Base-by-base conservation (phyloP, 768 basidiomycete genomes). In the Pulveroboletus sp. region DNA sequence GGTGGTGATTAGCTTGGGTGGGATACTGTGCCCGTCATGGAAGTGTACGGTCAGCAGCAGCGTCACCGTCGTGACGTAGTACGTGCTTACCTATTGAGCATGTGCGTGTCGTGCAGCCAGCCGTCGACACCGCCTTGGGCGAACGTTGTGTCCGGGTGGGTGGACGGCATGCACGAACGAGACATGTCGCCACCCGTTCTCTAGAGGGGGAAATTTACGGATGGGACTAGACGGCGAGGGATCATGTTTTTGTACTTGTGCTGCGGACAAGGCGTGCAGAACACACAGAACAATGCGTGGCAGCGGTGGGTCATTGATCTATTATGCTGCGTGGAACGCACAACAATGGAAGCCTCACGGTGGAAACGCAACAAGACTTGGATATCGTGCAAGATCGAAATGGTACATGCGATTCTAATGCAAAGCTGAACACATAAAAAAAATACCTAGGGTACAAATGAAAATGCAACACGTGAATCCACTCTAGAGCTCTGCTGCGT, bases 91-190 rank as follows among this genome's bases (percentile, higher is more conserved):
- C n/a, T n/a, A n/a, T n/a, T 75, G 45, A 73, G 70, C 31, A 88
- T 73, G 49, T 76, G 72, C 10, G 86, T 86, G 45, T 75, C 75
- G 19, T 79, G 71, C 35, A 89, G 70, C 40, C 76, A 76, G 39
- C 67, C 12, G 32, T 33, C 69, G 2, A 82, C 86, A 23, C 78
- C 84, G 21, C 36, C 36, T 20, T 73, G 63, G 55, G 4, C 42
- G 11, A 17, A n/a, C 21, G 39, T 31, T 16, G 32, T 17, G 34
- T 35, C 34, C 10, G 16, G 16, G 32, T 33, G 32, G 32, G n/a
- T n/a, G n/a, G n/a, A n/a, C n/a, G n/a, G n/a, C n/a, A n/a, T n/a
- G n/a, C n/a, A n/a, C n/a, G n/a, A n/a, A n/a, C n/a, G n/a, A n/a
- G n/a, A n/a, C n/a, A n/a, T n/a, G n/a, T n/a, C n/a, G n/a, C n/a